phyloP scores from a whole-genome alignment of 371 early-diverging fungal species.

The Mortierella sp. region DNA sequence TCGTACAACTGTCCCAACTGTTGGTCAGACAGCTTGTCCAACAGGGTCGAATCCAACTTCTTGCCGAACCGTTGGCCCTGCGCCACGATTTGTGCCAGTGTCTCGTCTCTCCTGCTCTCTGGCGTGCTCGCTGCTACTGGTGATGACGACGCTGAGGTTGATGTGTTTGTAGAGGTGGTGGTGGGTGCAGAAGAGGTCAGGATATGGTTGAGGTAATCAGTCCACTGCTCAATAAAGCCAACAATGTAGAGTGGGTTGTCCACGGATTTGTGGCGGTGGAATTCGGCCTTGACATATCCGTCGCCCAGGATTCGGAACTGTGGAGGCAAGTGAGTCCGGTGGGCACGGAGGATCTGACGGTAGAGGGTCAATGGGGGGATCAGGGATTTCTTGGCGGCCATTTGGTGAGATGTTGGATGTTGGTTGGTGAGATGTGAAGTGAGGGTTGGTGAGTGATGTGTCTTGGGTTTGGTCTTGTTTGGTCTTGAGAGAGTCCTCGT shows the following conservation, averaged over 20 bases:
- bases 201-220: slow-evolving; percentile 63
- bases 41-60: slow-evolving; percentile 61
- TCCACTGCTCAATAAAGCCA: slow-evolving; percentile 77
- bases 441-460: not conserved
- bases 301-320: slow-evolving; percentile 75
- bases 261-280: slow-evolving; percentile 71
- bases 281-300: slow-evolving; percentile 78
- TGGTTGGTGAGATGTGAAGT: not conserved
- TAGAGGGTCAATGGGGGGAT: slow-evolving; percentile 72
- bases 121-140: slow-evolving; percentile 4
- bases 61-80: slow-evolving; percentile 62
- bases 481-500: not conserved
- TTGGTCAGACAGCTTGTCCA: slow-evolving; percentile 77
- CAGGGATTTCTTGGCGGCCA: slow-evolving; percentile 50
- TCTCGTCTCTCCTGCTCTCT: slow-evolving; percentile 19
- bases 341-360: slow-evolving; percentile 70
- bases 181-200: slow-evolving; percentile 17
- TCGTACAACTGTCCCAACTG: slow-evolving; percentile 78
- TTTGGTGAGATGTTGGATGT: not conserved
- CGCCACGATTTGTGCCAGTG: slow-evolving; percentile 35
- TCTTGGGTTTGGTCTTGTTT: not conserved
- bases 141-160: slow-evolving; percentile 54
- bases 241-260: slow-evolving; percentile 77
- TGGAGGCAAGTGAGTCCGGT: slow-evolving; percentile 66
- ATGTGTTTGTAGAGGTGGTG: slow-evolving; percentile 20